A percentile compares a stretch with the other conserved stretches of the same genome.
Conservation (phyloP, 2,329 filamentous ascomycete species). For the Fusarium robinianum region DNA sequence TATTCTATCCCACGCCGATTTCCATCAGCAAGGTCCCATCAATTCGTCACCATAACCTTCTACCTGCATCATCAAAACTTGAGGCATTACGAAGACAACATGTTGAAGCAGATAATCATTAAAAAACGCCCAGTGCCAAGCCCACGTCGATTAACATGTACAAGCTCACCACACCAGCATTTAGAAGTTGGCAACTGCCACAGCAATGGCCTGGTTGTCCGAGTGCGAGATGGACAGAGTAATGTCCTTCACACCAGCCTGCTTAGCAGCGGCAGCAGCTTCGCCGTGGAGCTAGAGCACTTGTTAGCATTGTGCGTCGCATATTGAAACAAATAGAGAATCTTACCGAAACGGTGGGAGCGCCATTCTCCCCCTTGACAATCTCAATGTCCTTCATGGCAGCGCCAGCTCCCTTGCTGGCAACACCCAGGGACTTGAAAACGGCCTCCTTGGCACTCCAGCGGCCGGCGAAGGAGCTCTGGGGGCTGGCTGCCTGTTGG, state of each 20-base stretch:
- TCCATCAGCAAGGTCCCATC: conserved; percentile 18
- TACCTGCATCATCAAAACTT: conserved; percentile 28
- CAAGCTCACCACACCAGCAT: conserved; percentile 13
- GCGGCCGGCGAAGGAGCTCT: conserved; percentile 89
- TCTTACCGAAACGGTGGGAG: conserved; percentile 82
- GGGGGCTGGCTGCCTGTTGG: conserved; percentile 74
- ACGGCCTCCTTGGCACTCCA: conserved; percentile 99
- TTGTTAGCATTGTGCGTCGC: conserved; percentile 44
- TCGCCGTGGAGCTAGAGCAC: conserved; percentile 77
- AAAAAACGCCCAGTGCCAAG: conserved; percentile 33
- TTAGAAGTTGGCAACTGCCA: conserved; percentile 84
- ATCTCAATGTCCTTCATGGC: conserved; percentile 96
- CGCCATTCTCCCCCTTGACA: conserved; percentile 76
- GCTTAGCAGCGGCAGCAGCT: conserved; percentile 79
- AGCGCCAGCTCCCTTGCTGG: conserved; percentile 85
- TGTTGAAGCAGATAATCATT: conserved; percentile 35
- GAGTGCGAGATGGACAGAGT: conserved; percentile 96
- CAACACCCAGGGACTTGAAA: conserved; percentile 93
- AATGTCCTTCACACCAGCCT: conserved; percentile 85
- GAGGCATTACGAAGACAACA: conserved; percentile 25
- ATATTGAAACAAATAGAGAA: neutral
- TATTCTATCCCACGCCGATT: conserved; percentile 18
- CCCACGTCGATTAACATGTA: conserved; percentile 25
- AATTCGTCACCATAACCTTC: conserved; percentile 15
- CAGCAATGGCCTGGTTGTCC: conserved; percentile 90